Conservation (phyloP, 352 stramenopile genomes). For the Pythium inflatum region DNA sequence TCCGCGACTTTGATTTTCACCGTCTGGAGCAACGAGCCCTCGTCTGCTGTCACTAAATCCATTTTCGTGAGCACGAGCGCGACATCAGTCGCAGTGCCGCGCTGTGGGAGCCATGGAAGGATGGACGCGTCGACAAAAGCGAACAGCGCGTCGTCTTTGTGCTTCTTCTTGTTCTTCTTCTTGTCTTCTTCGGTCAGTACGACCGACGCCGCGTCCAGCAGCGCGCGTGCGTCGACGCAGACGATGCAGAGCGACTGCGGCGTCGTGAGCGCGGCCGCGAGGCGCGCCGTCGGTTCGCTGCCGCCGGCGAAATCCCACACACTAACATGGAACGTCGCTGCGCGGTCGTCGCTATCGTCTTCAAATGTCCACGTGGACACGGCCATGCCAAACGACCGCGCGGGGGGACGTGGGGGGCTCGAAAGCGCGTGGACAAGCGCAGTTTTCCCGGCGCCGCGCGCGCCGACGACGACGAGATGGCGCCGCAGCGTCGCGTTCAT, state of each 20-base stretch:
- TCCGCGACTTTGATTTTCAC: neutral
- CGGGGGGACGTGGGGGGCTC: neutral
- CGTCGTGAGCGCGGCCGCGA: neutral
- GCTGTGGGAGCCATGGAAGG: neutral
- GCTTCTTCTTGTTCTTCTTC: no score
- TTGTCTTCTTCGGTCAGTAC: neutral
- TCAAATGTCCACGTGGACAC: conserved; percentile 27
- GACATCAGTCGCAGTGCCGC: no score
- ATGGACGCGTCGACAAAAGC: conserved; percentile 2
- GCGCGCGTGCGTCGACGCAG: neutral
- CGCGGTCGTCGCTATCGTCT: neutral
- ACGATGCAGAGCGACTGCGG: neutral
- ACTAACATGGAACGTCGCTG: neutral
- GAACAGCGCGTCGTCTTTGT: no score
- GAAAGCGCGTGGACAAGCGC: conserved; percentile 36
- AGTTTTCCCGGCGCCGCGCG: conserved; percentile 31
- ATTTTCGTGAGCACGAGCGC: conserved; percentile 7
- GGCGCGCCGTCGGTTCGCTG: neutral
- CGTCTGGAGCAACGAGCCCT: neutral
- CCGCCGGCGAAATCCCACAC: conserved; percentile 12
- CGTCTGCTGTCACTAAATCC: neutral
- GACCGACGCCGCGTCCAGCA: neutral
- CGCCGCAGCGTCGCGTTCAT: no score
- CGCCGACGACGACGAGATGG: conserved; percentile 27
- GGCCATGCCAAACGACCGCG: conserved; percentile 30